A percentile compares a stretch with the other conserved stretches of the same genome.
These are phyloP conservation scores for Aethionema arabicum DNA, from an alignment of 345 rosid genomes.

Conservation along the genomic window DNA sequence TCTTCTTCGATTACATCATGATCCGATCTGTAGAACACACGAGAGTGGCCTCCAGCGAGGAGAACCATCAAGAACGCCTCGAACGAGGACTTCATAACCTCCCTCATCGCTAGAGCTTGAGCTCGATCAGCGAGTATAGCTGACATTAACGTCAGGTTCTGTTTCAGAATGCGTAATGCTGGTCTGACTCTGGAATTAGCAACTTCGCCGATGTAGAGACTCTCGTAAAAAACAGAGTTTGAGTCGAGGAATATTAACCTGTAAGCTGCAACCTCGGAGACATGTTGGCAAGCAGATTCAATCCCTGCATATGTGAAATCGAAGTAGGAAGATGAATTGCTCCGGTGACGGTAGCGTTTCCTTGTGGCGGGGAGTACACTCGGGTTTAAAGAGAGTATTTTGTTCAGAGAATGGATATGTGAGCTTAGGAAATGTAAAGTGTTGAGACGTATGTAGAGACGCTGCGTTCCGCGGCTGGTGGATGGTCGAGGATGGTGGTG, in stretches of 20 bases:
- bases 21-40: conserved; percentile 62
- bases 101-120: conserved; percentile 68
- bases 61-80: conserved; percentile 82
- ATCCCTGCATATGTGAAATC: conserved; percentile 54
- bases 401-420: conserved; percentile 78
- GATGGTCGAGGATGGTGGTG: conserved; percentile 79
- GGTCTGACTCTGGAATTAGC: conserved; percentile 58
- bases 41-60: conserved; percentile 67
- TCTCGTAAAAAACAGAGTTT: conserved; percentile 60
- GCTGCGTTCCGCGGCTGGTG: conserved; percentile 91
- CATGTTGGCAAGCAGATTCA: conserved; percentile 72
- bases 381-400: conserved; percentile 68
- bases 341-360: conserved; percentile 41
- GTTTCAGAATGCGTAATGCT: conserved; percentile 63
- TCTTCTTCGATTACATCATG: conserved; percentile 61
- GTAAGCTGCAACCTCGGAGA: conserved; percentile 89
- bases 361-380: conserved; percentile 44
- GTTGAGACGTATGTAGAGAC: conserved; percentile 82
- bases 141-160: conserved; percentile 64
- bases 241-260: conserved; percentile 81
- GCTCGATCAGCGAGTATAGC: conserved; percentile 73
- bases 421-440: conserved; percentile 72
- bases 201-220: conserved; percentile 65
- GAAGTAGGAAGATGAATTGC: conserved; percentile 51
- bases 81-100: conserved; percentile 78